Evolutionary conservation across 164 flowering plant species (phyloP).

Genomic region (Vitis rotundifolia): DNA sequence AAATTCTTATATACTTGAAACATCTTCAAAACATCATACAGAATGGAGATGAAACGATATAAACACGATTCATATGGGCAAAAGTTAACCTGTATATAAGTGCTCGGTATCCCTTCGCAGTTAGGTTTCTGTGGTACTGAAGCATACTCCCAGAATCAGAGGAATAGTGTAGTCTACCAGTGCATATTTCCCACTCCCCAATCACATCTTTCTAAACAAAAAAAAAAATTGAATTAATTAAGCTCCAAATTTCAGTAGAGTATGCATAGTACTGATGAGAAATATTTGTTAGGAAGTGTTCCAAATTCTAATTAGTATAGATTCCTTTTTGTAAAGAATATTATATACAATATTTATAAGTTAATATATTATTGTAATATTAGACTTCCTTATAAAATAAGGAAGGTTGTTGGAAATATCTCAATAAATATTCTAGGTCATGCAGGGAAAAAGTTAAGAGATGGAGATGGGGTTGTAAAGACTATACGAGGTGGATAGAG

Average conservation of each 20-base stretch:
- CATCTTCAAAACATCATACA: background rate
- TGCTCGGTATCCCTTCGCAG: conserved; percentile 30
- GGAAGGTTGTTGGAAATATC: too few relatives aligned
- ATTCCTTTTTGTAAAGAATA: conserved; percentile 33
- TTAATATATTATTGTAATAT: too few relatives aligned
- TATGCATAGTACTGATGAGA: background rate
- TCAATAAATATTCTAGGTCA: too few relatives aligned
- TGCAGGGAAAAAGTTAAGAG: too few relatives aligned
- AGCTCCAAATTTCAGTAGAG: background rate
- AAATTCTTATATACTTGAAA: background rate
- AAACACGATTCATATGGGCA: background rate
- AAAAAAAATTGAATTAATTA: background rate
- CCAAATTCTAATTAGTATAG: too few relatives aligned
- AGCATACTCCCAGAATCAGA: conserved; percentile 41
- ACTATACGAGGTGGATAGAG: too few relatives aligned
- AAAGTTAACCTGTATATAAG: conserved; percentile 41
- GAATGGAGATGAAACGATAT: too few relatives aligned
- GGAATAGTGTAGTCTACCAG: conserved; percentile 9
- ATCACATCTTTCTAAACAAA: conserved; percentile 19
- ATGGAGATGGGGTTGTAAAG: too few relatives aligned
- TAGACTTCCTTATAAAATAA: too few relatives aligned
- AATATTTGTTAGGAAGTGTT: too few relatives aligned
- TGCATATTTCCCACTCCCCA: conserved; percentile 37
- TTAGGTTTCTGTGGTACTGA: conserved; percentile 32
- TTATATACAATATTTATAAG: conserved; percentile 48